Conservation (phyloP, 345 rosid species). For the Laguncularia racemosa region DNA sequence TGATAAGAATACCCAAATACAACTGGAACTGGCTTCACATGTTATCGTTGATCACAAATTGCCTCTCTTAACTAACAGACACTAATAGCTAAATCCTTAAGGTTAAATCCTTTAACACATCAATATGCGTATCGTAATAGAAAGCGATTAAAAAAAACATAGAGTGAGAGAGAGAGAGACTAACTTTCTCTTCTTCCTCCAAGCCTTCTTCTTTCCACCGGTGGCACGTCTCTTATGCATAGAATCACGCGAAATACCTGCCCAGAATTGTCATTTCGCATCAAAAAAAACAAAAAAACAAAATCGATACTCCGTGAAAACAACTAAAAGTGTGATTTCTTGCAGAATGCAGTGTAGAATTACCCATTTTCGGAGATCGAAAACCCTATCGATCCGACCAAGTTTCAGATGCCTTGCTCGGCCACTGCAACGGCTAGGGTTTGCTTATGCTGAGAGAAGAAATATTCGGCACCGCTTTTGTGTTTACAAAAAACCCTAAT, state of each 20-base stretch:
- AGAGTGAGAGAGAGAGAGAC: neutral
- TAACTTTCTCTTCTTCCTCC: conserved; percentile 96
- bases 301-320: neutral
- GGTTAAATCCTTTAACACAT: no score
- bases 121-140: neutral
- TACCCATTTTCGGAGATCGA: conserved; percentile 37
- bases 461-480: neutral
- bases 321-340: neutral
- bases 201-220: conserved; percentile 83
- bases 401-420: neutral
- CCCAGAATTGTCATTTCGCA: no score
- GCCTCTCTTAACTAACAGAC: no score
- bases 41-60: no score
- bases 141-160: neutral
- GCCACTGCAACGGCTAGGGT: neutral
- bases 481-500: conserved; percentile 28
- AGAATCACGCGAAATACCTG: conserved; percentile 84
- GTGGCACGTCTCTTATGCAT: conserved; percentile 96
- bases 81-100: no score
- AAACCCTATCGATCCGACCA: conserved; percentile 3
- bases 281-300: neutral
- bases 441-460: neutral
- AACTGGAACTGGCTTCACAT: no score
- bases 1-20: no score
- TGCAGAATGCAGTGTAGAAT: neutral